Percentiles rank a stretch among this genome's conserved stretches.
These are phyloP conservation scores for Zangia roseola DNA, from an alignment of 768 basidiomycete genomes.

Conservation along the genomic window DNA sequence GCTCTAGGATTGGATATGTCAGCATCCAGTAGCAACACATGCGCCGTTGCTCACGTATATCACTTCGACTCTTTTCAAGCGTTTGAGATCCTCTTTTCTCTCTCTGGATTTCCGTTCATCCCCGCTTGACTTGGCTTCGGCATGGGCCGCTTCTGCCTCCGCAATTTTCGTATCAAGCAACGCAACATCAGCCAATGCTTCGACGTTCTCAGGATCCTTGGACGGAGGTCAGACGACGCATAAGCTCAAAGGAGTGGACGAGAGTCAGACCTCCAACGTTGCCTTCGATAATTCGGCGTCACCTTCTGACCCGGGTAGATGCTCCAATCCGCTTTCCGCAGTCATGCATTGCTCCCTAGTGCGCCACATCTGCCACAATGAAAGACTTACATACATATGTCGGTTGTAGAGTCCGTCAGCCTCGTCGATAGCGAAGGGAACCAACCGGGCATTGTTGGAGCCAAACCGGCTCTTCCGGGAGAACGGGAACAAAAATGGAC, in stretches of 20 bases:
- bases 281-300: slow-evolving; percentile 53
- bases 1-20: slow-evolving; percentile 48
- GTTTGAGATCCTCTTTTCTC: slow-evolving; percentile 76
- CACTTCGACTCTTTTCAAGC: slow-evolving; percentile 85
- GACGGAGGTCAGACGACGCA: slow-evolving; percentile 1
- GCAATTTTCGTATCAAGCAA: slow-evolving; percentile 70
- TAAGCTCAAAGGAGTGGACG: neutral
- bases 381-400: slow-evolving; percentile 88
- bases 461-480: slow-evolving; percentile 57
- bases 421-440: slow-evolving; percentile 95
- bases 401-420: slow-evolving; percentile 87
- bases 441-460: slow-evolving; percentile 58
- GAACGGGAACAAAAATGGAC: slow-evolving; percentile 96
- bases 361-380: slow-evolving; percentile 92
- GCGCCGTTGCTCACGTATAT: slow-evolving; percentile 72
- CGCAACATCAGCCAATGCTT: slow-evolving; percentile 71
- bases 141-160: slow-evolving; percentile 55
- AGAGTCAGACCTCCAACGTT: slow-evolving; percentile 37
- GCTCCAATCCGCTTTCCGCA: slow-evolving; percentile 87
- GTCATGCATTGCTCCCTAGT: slow-evolving; percentile 95
- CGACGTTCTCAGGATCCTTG: slow-evolving; percentile 59
- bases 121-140: slow-evolving; percentile 45
- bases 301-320: slow-evolving; percentile 67
- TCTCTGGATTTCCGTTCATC: slow-evolving; percentile 66
- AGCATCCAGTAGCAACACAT: neutral